These are phyloP conservation scores for Arabis alpina DNA, from an alignment of 345 rosid genomes.

Conservation along the genomic window DNA sequence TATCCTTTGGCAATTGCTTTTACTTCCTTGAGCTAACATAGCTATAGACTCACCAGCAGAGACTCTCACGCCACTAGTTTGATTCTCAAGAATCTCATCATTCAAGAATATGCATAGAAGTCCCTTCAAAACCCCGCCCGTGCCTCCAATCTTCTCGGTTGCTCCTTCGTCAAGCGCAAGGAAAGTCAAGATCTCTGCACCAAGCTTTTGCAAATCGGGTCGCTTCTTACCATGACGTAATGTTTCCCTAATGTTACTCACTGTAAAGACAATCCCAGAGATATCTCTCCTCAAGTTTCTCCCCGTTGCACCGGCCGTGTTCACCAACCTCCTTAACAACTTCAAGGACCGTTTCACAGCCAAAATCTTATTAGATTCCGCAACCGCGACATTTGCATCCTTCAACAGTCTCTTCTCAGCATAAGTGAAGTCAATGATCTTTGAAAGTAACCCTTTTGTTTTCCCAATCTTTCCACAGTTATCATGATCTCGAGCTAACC, in stretches of 20 bases:
- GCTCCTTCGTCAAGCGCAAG: conserved; percentile 79
- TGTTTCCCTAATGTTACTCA: conserved; percentile 79
- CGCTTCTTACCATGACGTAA: conserved; percentile 64
- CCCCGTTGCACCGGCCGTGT: conserved; percentile 78
- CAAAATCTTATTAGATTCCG: conserved; percentile 50
- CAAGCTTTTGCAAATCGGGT: conserved; percentile 61
- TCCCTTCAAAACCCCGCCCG: conserved; percentile 82
- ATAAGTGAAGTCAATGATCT: conserved; percentile 80
- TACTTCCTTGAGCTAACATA: conserved; percentile 83
- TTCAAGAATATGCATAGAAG: conserved; percentile 70
- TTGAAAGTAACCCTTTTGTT: conserved; percentile 81
- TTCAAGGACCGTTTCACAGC: conserved; percentile 81
- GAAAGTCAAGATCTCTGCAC: conserved; percentile 72
- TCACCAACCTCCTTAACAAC: conserved; percentile 74
- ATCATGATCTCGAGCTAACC: conserved; percentile 81
- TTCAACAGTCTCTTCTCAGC: conserved; percentile 55
- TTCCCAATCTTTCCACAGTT: conserved; percentile 93
- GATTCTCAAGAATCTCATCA: conserved; percentile 43
- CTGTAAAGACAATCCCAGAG: conserved; percentile 79
- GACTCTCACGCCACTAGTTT: conserved; percentile 49
- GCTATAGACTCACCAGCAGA: conserved; percentile 92
- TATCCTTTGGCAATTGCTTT: conserved; percentile 65
- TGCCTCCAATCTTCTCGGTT: conserved; percentile 81
- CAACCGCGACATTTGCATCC: conserved; percentile 43
- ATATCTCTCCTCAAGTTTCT: conserved; percentile 66